Base-by-base conservation (phyloP, 164 flowering plant species). In the Aristolochia fimbriata region DNA sequence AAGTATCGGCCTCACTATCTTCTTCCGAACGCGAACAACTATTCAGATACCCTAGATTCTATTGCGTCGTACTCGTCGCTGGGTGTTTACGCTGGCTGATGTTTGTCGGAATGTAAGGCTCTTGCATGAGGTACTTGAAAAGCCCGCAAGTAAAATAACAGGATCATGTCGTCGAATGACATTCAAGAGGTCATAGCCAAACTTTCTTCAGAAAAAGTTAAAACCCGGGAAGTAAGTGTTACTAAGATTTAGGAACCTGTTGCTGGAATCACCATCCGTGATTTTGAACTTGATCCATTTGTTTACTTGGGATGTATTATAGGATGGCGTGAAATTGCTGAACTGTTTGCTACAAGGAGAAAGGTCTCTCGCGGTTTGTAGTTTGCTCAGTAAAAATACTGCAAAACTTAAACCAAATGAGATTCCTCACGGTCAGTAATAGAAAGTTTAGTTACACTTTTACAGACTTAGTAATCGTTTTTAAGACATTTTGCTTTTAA, bases 251-350 rank as follows among this genome's bases (percentile, higher is more conserved):
- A 9, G 16, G 17, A 20, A 22, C 31, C 23, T 16, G 57, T 14
- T 20, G 13, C 16, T 14, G 23, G 45, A 55, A 46, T 27, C 46
- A 27, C 33, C 8, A 17, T 9, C 16, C 51, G 47, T 43, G 24
- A 25, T 46, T 20, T 60, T 33, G 54, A 47, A 0, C 47, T 63
- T 20, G 23, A 61, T 57, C 0, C 31, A 31, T 47, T 14, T 49
- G 48, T 22, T 19, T 20, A 1, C 21, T 52, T 52, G 21, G 60
- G 1, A 43, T 37, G 53, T 51, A n/a, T 5, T 69, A 0, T 57
- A 94, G 99, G 97, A 91, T 51, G 97, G 99, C 54, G 71, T 91
- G 21, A 88, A 88, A 66, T 67, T 94, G 71, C 78, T 94, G 80
- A 83, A 74, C 67, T 79, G 77, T 25, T 91, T 95, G 96, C 70